Conservation (phyloP, 2,329 filamentous ascomycete species). For the Macrophomina pseudophaseolina region DNA sequence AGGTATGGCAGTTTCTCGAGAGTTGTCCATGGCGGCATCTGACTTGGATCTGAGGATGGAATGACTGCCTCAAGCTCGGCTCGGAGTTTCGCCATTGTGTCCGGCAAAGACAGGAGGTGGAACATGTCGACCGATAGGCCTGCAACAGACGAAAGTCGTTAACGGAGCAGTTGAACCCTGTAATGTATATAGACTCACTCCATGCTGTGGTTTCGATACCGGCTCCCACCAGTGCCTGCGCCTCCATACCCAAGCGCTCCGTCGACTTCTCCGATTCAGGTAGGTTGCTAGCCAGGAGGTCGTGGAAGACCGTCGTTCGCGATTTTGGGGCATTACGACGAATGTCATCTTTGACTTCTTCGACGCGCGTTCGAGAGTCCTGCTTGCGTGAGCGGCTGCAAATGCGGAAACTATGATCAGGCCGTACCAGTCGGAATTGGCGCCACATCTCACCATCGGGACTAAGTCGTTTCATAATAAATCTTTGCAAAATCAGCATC, state of each 20-base stretch:
- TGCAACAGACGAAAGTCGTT: slow-evolving; percentile 22
- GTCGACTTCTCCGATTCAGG: slow-evolving; percentile 25
- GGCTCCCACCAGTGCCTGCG: slow-evolving; percentile 24
- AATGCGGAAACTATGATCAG: not conserved
- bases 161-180: not conserved
- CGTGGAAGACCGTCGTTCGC: slow-evolving; percentile 27
- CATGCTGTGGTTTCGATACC: slow-evolving; percentile 12
- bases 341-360: slow-evolving; percentile 14
- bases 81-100: slow-evolving; percentile 38
- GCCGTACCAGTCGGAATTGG: too few species aligned
- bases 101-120: slow-evolving; percentile 42
- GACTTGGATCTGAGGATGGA: not conserved
- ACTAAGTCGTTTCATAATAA: not conserved
- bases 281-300: slow-evolving; percentile 22
- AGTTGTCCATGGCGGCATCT: not conserved
- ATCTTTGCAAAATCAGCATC: not conserved
- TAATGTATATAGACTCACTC: slow-evolving; percentile 7
- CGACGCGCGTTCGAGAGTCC: not conserved
- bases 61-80: slow-evolving; percentile 39
- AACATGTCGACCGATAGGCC: slow-evolving; percentile 42
- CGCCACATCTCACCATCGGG: not conserved
- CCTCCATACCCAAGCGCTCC: slow-evolving; percentile 26
- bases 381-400: not conserved
- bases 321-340: not conserved
- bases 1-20: slow-evolving; percentile 30